These are phyloP conservation scores for Mortierella sp. DNA, from an alignment of 371 early-diverging fungal genomes.

Conservation along the genomic window DNA sequence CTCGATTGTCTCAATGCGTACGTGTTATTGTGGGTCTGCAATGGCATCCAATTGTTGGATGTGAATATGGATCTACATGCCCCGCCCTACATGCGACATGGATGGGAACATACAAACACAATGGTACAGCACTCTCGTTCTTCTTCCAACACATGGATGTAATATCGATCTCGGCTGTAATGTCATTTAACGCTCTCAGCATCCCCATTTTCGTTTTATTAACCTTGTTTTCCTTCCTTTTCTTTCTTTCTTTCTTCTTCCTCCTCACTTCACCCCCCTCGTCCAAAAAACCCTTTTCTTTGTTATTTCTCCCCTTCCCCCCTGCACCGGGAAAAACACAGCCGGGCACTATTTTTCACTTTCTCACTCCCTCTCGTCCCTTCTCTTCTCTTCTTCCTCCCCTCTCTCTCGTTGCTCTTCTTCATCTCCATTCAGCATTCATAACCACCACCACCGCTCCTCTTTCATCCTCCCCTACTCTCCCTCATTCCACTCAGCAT, in stretches of 20 bases:
- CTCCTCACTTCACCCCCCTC: neutral
- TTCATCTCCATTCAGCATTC: conserved; percentile 14
- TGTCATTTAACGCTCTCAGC: conserved; percentile 10
- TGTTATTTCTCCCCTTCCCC: neutral
- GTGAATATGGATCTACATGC: too few species aligned
- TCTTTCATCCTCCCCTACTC: neutral
- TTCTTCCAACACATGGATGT: neutral
- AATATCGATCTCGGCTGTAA: neutral
- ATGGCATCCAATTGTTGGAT: neutral
- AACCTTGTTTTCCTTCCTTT: neutral
- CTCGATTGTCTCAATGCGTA: too few species aligned
- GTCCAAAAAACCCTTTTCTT: neutral
- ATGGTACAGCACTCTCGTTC: neutral
- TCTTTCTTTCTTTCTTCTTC: neutral
- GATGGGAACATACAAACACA: neutral
- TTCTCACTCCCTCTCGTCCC: neutral
- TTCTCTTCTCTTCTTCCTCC: neutral
- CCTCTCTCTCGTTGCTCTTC: neutral
- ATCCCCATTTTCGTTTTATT: neutral
- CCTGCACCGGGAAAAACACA: neutral
- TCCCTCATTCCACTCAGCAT: neutral
- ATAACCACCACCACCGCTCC: neutral
- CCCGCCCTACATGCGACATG: neutral
- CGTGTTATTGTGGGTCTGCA: too few species aligned
- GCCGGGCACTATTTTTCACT: neutral